Evolutionary conservation across 176 grass and related monocot species (phyloP).

Genomic region (maize (Zea mays)): DNA sequence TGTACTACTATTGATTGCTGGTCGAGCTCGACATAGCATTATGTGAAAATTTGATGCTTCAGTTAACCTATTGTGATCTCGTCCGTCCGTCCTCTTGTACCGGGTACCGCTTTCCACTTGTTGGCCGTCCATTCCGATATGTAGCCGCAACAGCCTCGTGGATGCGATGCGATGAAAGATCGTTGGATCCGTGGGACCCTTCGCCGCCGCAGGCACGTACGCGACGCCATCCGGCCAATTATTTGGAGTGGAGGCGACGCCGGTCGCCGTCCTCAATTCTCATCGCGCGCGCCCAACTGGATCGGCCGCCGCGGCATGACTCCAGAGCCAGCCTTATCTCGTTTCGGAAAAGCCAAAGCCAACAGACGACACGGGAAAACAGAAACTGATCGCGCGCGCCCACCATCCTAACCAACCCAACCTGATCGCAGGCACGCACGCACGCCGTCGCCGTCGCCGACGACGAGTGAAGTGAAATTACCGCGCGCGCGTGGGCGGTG

Average conservation of each 20-base stretch:
- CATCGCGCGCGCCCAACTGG: not conserved
- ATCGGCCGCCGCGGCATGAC: not conserved
- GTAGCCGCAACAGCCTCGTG: not conserved
- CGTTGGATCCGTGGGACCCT: not conserved
- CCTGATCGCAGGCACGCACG: too few species aligned
- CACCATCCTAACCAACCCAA: too few species aligned
- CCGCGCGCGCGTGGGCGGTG: not conserved
- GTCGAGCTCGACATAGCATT: slow-evolving; percentile 36
- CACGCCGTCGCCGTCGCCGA: too few species aligned
- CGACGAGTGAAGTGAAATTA: too few species aligned
- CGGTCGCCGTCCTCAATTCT: not conserved
- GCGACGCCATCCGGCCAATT: slow-evolving; percentile 23
- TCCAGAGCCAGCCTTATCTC: slow-evolving; percentile 3
- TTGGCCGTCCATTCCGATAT: not conserved
- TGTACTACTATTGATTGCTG: slow-evolving; percentile 36
- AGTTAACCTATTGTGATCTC: not conserved
- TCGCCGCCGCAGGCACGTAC: not conserved
- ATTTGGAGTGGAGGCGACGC: slow-evolving; percentile 26
- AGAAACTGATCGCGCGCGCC: not conserved
- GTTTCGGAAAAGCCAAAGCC: slow-evolving; percentile 36
- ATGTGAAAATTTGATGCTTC: slow-evolving; percentile 46
- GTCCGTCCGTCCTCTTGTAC: not conserved
- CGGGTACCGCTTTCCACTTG: slow-evolving; percentile 12
- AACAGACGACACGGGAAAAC: not conserved
- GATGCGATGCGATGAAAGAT: not conserved